A percentile compares a stretch with the other conserved stretches of the same genome.
These are phyloP conservation scores for Penicillium tannophilum DNA, from an alignment of 495 filamentous ascomycete genomes.

Conservation along the genomic window DNA sequence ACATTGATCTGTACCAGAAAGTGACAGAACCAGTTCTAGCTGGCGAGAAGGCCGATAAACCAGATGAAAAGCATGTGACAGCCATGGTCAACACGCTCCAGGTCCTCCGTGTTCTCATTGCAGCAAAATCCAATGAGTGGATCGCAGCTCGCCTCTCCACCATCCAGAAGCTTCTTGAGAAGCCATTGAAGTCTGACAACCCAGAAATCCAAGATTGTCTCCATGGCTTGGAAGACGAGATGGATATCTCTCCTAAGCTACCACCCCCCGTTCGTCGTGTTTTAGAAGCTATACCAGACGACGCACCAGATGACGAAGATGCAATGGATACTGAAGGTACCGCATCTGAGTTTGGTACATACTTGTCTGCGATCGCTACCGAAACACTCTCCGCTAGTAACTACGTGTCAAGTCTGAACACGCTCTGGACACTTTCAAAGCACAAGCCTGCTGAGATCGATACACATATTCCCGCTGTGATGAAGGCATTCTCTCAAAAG, in stretches of 20 bases:
- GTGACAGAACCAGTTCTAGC: conserved; percentile 81
- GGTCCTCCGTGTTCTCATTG: conserved; percentile 82
- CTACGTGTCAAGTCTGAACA: conserved; percentile 84
- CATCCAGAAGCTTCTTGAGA: conserved; percentile 89
- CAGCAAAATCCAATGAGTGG: conserved; percentile 87
- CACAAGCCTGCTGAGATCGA: conserved; percentile 84
- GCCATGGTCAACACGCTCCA: conserved; percentile 90
- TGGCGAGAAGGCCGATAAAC: conserved; percentile 65
- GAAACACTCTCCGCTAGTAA: conserved; percentile 77
- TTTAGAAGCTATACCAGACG: conserved; percentile 87
- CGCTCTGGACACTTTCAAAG: conserved; percentile 86
- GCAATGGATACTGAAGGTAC: conserved; percentile 79
- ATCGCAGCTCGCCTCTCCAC: conserved; percentile 70
- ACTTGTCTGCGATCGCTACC: conserved; percentile 76
- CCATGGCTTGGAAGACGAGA: conserved; percentile 67
- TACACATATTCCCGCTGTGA: conserved; percentile 79
- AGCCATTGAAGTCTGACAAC: conserved; percentile 81
- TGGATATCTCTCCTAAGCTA: conserved; percentile 56
- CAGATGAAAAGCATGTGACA: conserved; percentile 72
- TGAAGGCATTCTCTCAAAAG: conserved; percentile 93
- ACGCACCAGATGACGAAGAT: conserved; percentile 83
- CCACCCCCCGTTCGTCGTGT: conserved; percentile 75
- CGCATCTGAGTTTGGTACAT: conserved; percentile 77
- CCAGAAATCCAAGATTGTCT: conserved; percentile 91
- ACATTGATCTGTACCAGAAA: conserved; percentile 87